phyloP scores from a whole-genome alignment of 768 basidiomycete species.

The Pisolithus tinctorius region DNA sequence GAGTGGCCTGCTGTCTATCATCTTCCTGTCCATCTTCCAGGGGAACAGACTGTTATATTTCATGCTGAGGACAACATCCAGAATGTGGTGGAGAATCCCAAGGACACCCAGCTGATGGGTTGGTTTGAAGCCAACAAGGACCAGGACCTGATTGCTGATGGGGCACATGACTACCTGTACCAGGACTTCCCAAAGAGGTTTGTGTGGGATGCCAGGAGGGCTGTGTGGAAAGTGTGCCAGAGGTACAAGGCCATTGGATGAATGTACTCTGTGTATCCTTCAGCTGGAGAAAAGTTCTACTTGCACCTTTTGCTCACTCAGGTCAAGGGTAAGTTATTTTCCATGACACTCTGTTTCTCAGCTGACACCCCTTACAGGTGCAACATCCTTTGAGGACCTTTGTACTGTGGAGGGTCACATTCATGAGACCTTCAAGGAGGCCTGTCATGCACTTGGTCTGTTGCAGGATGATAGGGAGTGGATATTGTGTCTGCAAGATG shows the following conservation, averaged over 20 bases:
- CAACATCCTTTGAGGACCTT: conserved; percentile 22
- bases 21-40: conserved; percentile 36
- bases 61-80: background rate
- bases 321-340: conserved; percentile 31
- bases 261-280: conserved; percentile 25
- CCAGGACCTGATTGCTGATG: background rate
- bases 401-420: conserved; percentile 17
- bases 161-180: conserved; percentile 19
- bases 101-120: conserved; percentile 21
- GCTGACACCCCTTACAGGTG: background rate
- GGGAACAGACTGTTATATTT: background rate
- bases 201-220: conserved; percentile 13
- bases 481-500: conserved; percentile 35
- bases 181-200: conserved; percentile 28
- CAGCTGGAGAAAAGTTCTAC: conserved; percentile 34
- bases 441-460: conserved; percentile 35
- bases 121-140: conserved; percentile 27
- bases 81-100: background rate
- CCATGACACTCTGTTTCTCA: conserved; percentile 27
- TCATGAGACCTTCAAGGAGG: conserved; percentile 30
- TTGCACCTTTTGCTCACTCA: conserved; percentile 32
- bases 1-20: conserved; percentile 32
- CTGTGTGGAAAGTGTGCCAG: background rate
- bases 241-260: conserved; percentile 21
- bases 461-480: conserved; percentile 46